phyloP scores from a whole-genome alignment of 345 rosid species.

The Lumnitzera racemosa region DNA sequence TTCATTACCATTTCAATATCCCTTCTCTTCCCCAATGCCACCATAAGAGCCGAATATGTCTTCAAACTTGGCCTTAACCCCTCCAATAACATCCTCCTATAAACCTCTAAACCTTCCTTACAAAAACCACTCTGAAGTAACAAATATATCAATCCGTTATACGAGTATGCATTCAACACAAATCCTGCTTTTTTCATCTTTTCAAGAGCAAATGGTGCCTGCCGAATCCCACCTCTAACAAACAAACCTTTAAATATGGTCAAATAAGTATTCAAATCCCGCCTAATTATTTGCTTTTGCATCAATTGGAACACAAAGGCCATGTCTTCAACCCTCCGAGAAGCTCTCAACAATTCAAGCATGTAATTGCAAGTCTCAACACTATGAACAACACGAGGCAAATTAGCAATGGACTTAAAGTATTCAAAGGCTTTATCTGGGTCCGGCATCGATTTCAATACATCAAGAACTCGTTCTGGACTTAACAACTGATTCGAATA shows the following conservation, averaged over 20 bases:
- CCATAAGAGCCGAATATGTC: slow-evolving; percentile 93
- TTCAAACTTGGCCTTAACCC: slow-evolving; percentile 87
- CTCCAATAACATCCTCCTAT: slow-evolving; percentile 65
- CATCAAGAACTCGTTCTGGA: slow-evolving; percentile 39
- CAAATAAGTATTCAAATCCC: slow-evolving; percentile 56
- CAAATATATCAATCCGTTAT: slow-evolving; percentile 73
- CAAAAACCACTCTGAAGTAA: slow-evolving; percentile 57
- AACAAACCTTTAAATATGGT: slow-evolving; percentile 49
- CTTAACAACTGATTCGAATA: slow-evolving; percentile 25
- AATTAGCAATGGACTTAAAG: slow-evolving; percentile 50
- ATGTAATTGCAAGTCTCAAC: slow-evolving; percentile 68
- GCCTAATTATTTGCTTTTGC: slow-evolving; percentile 65
- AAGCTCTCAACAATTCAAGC: slow-evolving; percentile 65
- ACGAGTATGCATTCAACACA: slow-evolving; percentile 64
- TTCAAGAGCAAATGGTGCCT: slow-evolving; percentile 43
- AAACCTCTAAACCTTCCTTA: slow-evolving; percentile 57
- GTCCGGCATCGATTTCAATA: slow-evolving; percentile 44
- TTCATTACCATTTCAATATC: slow-evolving; percentile 54
- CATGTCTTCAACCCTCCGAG: slow-evolving; percentile 61
- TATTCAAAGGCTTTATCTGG: slow-evolving; percentile 48
- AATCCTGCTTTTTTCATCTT: slow-evolving; percentile 64
- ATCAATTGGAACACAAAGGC: slow-evolving; percentile 60
- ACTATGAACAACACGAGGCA: slow-evolving; percentile 42
- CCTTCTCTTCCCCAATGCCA: slow-evolving; percentile 80
- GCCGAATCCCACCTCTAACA: slow-evolving; percentile 59